These are phyloP conservation scores for Salisapilia sapeloensis DNA, from an alignment of 352 stramenopile genomes.

Conservation along the genomic window DNA sequence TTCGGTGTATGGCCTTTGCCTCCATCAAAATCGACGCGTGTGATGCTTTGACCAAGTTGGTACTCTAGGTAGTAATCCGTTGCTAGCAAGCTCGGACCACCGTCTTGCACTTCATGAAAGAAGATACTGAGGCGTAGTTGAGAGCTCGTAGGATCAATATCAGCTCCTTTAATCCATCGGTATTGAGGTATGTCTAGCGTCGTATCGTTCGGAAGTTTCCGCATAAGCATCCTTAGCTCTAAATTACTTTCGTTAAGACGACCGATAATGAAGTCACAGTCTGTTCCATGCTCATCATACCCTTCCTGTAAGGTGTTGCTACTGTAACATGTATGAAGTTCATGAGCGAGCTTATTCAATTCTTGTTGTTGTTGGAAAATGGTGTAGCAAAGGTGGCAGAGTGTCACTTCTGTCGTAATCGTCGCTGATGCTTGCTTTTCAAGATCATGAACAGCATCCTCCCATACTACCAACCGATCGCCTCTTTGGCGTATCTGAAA, in stretches of 20 bases:
- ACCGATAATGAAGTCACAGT: no score
- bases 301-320: conserved; percentile 3
- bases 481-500: conserved; percentile 47
- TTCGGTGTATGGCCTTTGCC: conserved; percentile 68
- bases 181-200: no score
- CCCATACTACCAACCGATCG: conserved; percentile 28
- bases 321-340: conserved; percentile 16
- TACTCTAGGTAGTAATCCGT: conserved; percentile 70
- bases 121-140: conserved; percentile 62
- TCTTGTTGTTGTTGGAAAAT: conserved; percentile 57
- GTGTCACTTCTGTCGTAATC: conserved; percentile 30
- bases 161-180: conserved; percentile 8
- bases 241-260: no score
- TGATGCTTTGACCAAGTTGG: conserved; percentile 44
- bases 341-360: conserved; percentile 20
- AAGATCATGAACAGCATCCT: conserved; percentile 23
- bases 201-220: no score
- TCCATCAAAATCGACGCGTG: conserved; percentile 41
- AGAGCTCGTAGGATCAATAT: conserved; percentile 54
- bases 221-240: no score
- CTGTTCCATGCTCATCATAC: conserved; percentile 4
- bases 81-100: conserved; percentile 19
- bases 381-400: conserved; percentile 58
- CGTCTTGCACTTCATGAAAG: conserved; percentile 74
- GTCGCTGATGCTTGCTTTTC: conserved; percentile 16